A percentile compares a stretch with the other conserved stretches of the same genome.
Evolutionary conservation across 805 yeast genomes (phyloP).

Genomic region (Saccharomycopsis sp.): DNA sequence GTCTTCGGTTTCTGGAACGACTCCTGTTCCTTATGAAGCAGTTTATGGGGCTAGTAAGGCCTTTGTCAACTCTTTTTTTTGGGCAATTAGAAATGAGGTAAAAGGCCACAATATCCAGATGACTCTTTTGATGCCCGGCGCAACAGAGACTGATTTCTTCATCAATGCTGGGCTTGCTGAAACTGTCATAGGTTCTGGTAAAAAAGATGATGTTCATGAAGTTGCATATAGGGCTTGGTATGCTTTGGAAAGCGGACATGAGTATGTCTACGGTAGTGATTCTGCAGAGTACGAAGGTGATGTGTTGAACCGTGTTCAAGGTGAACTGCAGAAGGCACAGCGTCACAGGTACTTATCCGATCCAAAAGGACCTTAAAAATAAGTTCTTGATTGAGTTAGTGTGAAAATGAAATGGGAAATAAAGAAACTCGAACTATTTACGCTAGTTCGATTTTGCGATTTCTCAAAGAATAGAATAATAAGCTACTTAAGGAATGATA

Average conservation of each 20-base stretch:
- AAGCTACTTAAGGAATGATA: too few species aligned
- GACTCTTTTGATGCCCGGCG: background rate
- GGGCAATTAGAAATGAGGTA: background rate
- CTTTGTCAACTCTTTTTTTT: background rate
- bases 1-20: too few species aligned
- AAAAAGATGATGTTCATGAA: background rate
- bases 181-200: background rate
- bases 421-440: too few species aligned
- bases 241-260: constrained; percentile 7
- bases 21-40: too few species aligned
- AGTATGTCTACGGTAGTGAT: constrained; percentile 4
- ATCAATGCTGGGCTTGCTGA: background rate
- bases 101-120: background rate
- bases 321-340: background rate
- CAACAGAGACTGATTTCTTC: background rate
- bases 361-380: too few species aligned
- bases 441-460: too few species aligned
- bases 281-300: constrained; percentile 8
- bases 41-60: too few species aligned
- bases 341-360: background rate
- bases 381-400: too few species aligned
- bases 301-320: background rate
- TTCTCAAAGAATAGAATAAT: too few species aligned
- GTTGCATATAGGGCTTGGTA: constrained; percentile 6
- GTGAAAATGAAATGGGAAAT: too few species aligned